Conservation (phyloP, 257 asterid genomes). For the Lycium ferocissimum region DNA sequence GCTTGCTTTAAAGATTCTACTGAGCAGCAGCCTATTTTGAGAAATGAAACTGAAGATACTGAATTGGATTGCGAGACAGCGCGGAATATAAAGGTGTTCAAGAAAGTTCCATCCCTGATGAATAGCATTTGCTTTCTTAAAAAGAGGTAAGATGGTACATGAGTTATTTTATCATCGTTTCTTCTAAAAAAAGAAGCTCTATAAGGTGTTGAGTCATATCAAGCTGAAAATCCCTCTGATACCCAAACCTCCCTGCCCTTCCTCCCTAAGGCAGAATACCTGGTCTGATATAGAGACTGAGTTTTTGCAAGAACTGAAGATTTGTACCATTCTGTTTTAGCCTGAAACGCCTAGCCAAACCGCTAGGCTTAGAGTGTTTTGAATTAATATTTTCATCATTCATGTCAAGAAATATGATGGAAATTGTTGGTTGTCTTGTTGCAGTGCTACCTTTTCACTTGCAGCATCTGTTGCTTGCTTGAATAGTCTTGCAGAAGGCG, state of each 20-base stretch:
- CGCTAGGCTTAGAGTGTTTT: background rate
- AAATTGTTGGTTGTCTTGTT: conserved; percentile 24
- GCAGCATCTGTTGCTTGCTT: conserved; percentile 67
- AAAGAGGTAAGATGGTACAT: conserved; percentile 16
- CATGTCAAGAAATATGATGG: conserved; percentile 11
- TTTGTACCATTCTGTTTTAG: background rate
- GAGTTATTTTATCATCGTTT: background rate
- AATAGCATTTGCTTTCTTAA: conserved; percentile 54
- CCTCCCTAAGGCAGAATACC: background rate
- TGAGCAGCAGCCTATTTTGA: conserved; percentile 14
- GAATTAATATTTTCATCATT: background rate
- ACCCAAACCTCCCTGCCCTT: background rate
- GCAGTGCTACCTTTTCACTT: conserved; percentile 58
- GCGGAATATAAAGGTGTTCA: conserved; percentile 23
- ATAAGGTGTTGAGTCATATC: background rate
- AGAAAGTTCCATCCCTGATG: conserved; percentile 51
- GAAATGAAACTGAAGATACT: conserved; percentile 41
- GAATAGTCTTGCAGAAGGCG: conserved; percentile 70
- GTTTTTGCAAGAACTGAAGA: background rate
- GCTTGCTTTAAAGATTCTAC: conserved; percentile 11
- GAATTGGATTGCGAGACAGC: background rate
- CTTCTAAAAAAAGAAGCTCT: background rate
- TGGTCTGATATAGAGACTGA: too few species aligned
- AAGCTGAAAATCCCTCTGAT: background rate
- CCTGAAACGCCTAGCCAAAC: too few species aligned